Evolutionary conservation across 2,329 filamentous ascomycete species (phyloP).

Genomic region (Pseudopyricularia cyperi): DNA sequence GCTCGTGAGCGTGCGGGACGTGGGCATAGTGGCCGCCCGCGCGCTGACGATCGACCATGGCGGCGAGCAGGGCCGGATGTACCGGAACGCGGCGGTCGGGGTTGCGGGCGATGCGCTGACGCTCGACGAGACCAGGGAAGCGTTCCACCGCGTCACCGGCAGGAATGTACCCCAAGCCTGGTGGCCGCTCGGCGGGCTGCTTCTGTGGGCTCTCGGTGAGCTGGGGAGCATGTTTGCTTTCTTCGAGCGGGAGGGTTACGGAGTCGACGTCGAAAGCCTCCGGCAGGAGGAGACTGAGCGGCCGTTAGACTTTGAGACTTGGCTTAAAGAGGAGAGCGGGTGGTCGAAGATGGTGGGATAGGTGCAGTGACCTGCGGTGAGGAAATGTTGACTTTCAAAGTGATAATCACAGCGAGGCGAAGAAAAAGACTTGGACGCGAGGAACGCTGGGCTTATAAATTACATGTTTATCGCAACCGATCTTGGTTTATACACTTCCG

Average conservation of each 20-base stretch:
- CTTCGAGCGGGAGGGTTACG: conserved; percentile 25
- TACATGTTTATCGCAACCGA: no score
- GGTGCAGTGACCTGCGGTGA: no score
- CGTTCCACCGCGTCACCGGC: conserved; percentile 13
- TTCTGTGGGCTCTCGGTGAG: conserved; percentile 16
- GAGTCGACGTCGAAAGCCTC: conserved; percentile 20
- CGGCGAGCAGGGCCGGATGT: conserved; percentile 13
- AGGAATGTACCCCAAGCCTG: conserved; percentile 18
- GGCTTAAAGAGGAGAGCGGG: conserved; percentile 21
- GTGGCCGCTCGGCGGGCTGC: conserved; percentile 14
- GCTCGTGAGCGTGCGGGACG: conserved; percentile 22
- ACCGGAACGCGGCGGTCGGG: conserved; percentile 17
- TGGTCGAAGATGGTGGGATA: conserved; percentile 5
- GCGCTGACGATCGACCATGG: conserved; percentile 12
- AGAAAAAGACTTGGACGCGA: no score
- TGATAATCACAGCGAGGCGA: no score
- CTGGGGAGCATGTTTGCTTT: conserved; percentile 22
- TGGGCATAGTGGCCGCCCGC: conserved; percentile 21
- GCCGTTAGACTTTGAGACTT: conserved; percentile 22
- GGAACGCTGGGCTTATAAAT: no score
- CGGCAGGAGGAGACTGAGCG: conserved; percentile 13
- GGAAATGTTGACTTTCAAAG: no score
- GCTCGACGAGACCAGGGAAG: conserved; percentile 15
- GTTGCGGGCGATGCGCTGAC: conserved; percentile 21
- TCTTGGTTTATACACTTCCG: no score